Evolutionary conservation across 164 flowering plant species (phyloP).

Genomic region (Amborella trichopoda): DNA sequence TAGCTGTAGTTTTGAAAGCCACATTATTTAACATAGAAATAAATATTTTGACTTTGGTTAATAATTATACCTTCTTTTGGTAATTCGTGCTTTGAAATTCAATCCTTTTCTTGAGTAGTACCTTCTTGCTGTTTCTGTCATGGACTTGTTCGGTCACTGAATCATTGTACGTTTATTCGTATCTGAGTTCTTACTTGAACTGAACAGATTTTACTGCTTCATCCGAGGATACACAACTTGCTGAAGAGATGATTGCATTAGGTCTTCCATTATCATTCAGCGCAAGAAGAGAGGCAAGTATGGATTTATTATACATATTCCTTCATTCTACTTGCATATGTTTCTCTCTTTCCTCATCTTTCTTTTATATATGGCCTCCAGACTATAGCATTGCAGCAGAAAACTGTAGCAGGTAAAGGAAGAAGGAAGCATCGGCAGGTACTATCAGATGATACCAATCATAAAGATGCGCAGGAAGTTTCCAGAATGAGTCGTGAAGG

Average conservation of each 20-base stretch:
- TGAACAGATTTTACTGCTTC: conserved; percentile 17
- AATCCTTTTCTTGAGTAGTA: too few species aligned
- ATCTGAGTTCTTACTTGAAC: too few species aligned
- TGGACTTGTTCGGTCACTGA: too few species aligned
- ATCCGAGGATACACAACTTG: conserved; percentile 39
- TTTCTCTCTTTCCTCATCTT: not conserved
- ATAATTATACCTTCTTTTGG: too few species aligned
- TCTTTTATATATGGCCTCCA: not conserved
- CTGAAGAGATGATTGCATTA: conserved; percentile 42
- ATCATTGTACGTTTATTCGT: too few species aligned
- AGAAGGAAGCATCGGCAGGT: conserved; percentile 26
- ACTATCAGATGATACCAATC: conserved; percentile 7
- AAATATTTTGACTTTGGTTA: too few species aligned
- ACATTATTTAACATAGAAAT: too few species aligned
- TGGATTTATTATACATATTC: not conserved
- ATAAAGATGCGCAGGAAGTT: conserved; percentile 10
- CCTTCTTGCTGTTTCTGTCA: too few species aligned
- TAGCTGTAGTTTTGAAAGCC: too few species aligned
- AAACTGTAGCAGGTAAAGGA: conserved; percentile 16
- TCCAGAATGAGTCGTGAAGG: conserved; percentile 28
- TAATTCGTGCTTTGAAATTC: too few species aligned
- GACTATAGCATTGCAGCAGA: conserved; percentile 22
- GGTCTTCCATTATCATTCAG: conserved; percentile 79
- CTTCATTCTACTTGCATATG: not conserved
- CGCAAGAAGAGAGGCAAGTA: conserved; percentile 48